A percentile compares a stretch with the other conserved stretches of the same genome.
phyloP scores from a whole-genome alignment of 2,329 filamentous ascomycete genomes.

The Fusarium sp. region DNA sequence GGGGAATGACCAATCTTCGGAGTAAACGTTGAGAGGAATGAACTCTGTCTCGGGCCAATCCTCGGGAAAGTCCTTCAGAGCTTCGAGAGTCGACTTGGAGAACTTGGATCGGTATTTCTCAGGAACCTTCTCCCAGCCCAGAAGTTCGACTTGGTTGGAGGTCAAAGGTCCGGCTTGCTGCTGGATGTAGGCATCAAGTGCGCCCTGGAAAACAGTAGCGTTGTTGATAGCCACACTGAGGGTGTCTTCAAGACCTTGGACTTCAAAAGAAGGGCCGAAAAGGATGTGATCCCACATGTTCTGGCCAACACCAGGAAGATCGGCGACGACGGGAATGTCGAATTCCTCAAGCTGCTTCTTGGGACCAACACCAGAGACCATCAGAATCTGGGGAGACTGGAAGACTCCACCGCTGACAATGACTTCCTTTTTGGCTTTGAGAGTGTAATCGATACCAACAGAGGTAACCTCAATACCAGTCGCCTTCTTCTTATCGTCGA shows the following conservation, averaged over 20 bases:
- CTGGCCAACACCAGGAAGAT: conserved; percentile 36
- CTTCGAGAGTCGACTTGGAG: conserved; percentile 25
- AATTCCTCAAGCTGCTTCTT: conserved; percentile 10
- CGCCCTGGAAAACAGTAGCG: conserved; percentile 25
- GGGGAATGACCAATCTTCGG: conserved; percentile 34
- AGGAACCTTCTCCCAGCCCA: conserved; percentile 45
- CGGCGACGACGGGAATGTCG: conserved; percentile 25
- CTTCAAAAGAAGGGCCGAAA: conserved; percentile 36
- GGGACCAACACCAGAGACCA: conserved; percentile 40
- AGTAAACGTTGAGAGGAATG: conserved; percentile 38
- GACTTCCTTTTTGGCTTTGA: conserved; percentile 36
- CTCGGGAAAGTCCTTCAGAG: conserved; percentile 42
- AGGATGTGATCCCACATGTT: conserved; percentile 39
- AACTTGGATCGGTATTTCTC: conserved; percentile 32
- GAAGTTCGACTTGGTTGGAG: conserved; percentile 40
- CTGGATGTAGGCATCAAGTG: conserved; percentile 25
- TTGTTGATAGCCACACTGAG: conserved; percentile 38
- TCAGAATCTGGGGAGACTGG: conserved; percentile 36
- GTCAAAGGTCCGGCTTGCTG: conserved; percentile 37
- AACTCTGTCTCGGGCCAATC: conserved; percentile 54
- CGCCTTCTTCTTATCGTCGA: conserved; percentile 53
- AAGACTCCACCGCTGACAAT: conserved; percentile 34
- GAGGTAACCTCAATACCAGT: conserved; percentile 50
- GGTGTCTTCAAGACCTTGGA: conserved; percentile 37
- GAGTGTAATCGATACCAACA: conserved; percentile 24